Evolutionary conservation across 768 basidiomycete genomes (phyloP), one percentile per base, ranked within the genome.

Genomic region (Scleroderma citrinum): DNA sequence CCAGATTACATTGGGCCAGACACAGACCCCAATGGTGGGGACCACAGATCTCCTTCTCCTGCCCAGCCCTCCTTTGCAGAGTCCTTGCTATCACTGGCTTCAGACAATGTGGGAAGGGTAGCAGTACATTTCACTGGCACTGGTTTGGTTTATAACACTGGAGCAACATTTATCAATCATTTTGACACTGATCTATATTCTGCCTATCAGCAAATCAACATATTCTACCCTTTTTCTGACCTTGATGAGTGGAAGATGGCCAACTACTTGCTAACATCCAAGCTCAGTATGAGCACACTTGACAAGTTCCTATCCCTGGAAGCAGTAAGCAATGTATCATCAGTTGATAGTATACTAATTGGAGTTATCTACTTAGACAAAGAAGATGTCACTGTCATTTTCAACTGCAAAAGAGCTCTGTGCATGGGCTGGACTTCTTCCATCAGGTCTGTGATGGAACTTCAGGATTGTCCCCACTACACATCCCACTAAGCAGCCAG

Each of bases 241-340:
- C 47, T 54, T 14, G 50, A 48, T 1, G 68, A 72, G 40, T 71
- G 69, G 69, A 57, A 69, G 52, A 30, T 69, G 4, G 66, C 56
- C 7, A 58, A 51, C 5, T 70, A 60, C 51, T 56, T 70, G 0
- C 47, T 62, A 16, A 49, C 46, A 4, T 65, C 62, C 5, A 39
- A 51, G 17, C 47, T 71, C 36, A 68, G 64, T 34, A 63, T 67
- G 64, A 47, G 52, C 10, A 52, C 49, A 5, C 62, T 67, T 10
- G 52, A 65, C 26, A 47, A 59, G 14, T 64, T 70, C 32, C 41
- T 70, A 23, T 47, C 49, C 6, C 56, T 71, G 21, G 29, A 59
- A 38, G 29, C 63, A 31, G 64, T 69, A 49, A 45, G 59, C 47
- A 30, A 19, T 21, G 42, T 19, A 38, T 14, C 29, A 3, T 39